Base-by-base conservation (phyloP, 2,329 filamentous ascomycete genomes). In the Hypoxylon sp. region DNA sequence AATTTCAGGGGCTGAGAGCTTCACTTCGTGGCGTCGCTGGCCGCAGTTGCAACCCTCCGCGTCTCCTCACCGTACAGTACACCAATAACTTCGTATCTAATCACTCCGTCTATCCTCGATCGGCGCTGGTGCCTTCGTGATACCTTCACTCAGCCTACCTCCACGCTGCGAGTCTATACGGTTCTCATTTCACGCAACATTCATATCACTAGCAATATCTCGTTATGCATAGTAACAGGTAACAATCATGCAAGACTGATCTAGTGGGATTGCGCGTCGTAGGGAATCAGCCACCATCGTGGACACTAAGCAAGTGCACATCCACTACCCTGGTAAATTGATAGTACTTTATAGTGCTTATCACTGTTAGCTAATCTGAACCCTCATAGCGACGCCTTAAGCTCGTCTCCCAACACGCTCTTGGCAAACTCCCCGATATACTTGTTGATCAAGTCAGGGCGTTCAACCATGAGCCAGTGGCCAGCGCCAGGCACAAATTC, bases 391-490 rank as follows among this genome's bases (percentile, higher is more conserved):
- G 79, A 77, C 1, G 80, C 77, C 77, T 80, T 81, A 6, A 76
- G 48, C 17, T 72, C 72, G 4, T 73, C 73, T 35, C 76, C 77
- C 24, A 83, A 62, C 47, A 90, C 84, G 15, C 80, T 81, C 65
- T 87, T 84, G 67, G 97, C 72, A 87, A 94, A 97, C 63, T 86
- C 83, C 62, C 82, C 84, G 72, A 97, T 84, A 67, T 89, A 82
- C 54, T 77, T 78, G 79, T 98, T 98, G 2, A 93, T 88, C 73
- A 91, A 88, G 21, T 85, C 87, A 0, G 91, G 86, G 70, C 87
- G 88, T 83, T 97, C 88, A 83, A 89, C 90, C 77, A 97, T 81
- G 50, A 91, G 92, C 95, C 95, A 98, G 80, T 98, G 96, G 17
- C 86, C 83, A 0, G 91, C 86, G 37, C 90, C 80, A 27, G 62